Base-by-base conservation (phyloP, 371 early-diverging fungal species). In the Mortierella sp. region DNA sequence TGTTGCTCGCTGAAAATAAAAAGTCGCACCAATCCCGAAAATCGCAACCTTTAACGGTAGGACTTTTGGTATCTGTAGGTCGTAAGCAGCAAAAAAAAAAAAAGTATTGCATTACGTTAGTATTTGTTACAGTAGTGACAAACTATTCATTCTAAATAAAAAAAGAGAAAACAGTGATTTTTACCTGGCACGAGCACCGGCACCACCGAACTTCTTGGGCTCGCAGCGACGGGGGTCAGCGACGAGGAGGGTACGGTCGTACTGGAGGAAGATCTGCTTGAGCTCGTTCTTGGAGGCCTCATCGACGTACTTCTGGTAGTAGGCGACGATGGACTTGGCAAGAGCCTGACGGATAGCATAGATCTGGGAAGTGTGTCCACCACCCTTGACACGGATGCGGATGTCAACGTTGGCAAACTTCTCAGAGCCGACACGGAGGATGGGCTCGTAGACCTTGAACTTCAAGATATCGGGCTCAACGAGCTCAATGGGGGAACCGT, bases 141-240 rank as follows among this genome's bases (percentile, higher is more conserved):
- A 59, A 32, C 8, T 20, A 59, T 5, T 5, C 16, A n/a, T 51
- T 14, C 51, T 51, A 55, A 45, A 45, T 16, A 45, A 45, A 45
- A 45, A 45, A 14, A 45, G 18, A 43, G 18, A 40, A 14, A 45
- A 45, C 11, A 45, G 3, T 45, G 45, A 45, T 45, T 14, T 18
- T 52, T 89, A 92, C 87, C 99, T 96, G 85, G 99, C 98, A 91
- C 99, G 97, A 85, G 99, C 99, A 93, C 99, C 99, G 68, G 94
- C 94, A 93, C 99, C 99, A 87, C 99, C 99, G 89, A 99, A 99
- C 93, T 99, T 99, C 99, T 99, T 99, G 92, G 99, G 98, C 89
- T 99, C 99, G 92, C 96, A 96, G 89, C 99, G 98, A 90, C 99
- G 98, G 78, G 99, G 97, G 90, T 99, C 99, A 74, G 99, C 97